phyloP scores from a whole-genome alignment of 768 basidiomycete species.

The Hericium erinaceus region DNA sequence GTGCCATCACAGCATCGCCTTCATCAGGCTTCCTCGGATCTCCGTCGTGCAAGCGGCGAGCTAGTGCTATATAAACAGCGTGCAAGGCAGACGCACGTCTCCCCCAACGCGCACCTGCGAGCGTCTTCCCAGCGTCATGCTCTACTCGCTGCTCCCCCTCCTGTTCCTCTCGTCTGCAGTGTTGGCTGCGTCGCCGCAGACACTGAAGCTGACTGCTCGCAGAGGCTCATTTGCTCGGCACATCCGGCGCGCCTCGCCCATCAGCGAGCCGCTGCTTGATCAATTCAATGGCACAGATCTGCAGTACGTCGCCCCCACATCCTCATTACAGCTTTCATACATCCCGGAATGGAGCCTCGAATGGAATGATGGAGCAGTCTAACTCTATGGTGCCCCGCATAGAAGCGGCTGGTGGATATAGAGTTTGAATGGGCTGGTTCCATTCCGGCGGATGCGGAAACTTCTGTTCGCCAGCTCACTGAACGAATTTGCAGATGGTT shows the following conservation, averaged over 20 bases:
- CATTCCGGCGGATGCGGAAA: no score
- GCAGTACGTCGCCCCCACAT: background rate
- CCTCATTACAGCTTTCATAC: background rate
- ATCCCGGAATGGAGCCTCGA: no score
- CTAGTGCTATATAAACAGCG: no score
- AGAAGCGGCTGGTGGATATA: no score
- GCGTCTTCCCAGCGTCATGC: background rate
- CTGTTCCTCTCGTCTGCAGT: background rate
- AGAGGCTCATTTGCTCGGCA: background rate
- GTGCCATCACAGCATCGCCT: no score
- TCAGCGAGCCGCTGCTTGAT: background rate
- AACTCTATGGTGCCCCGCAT: no score
- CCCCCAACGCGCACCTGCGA: no score
- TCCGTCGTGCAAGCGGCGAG: no score
- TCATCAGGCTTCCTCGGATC: no score
- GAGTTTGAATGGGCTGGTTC: no score
- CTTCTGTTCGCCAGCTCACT: background rate
- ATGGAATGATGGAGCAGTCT: no score
- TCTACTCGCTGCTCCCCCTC: background rate
- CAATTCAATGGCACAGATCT: background rate
- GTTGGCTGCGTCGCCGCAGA: background rate
- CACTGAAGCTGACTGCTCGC: background rate
- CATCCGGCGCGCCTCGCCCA: background rate
- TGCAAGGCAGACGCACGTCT: no score
- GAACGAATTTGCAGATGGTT: slow-evolving; percentile 32